Percentiles rank a stretch among this genome's conserved stretches.
These are phyloP conservation scores for Stagonosporopsis vannaccii DNA, from an alignment of 2,329 filamentous ascomycete species.

Conservation along the genomic window DNA sequence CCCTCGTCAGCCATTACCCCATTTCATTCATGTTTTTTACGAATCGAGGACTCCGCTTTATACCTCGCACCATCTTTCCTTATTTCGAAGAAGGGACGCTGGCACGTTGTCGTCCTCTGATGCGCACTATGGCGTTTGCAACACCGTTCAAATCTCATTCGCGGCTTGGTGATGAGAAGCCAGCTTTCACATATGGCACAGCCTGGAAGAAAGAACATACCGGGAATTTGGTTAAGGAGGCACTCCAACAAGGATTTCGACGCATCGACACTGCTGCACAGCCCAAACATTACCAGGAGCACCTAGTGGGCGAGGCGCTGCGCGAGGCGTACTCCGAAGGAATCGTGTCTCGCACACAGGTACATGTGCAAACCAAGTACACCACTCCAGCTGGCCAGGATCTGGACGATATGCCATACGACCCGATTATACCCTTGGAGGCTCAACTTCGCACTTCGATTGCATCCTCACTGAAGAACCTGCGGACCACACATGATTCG, in stretches of 20 bases:
- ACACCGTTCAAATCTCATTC: constrained; percentile 22
- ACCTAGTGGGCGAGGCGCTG: constrained; percentile 72
- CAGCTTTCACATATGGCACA: constrained; percentile 74
- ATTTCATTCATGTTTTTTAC: not conserved
- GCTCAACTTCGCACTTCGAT: constrained; percentile 74
- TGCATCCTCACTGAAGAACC: constrained; percentile 69
- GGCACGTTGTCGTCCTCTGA: not conserved
- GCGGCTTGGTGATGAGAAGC: constrained; percentile 23
- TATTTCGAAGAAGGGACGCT: not conserved
- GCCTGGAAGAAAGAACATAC: constrained; percentile 84
- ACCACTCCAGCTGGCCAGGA: constrained; percentile 71
- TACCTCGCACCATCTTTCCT: not conserved
- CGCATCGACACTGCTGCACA: constrained; percentile 81
- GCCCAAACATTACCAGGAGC: constrained; percentile 79
- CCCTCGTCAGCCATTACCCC: not conserved
- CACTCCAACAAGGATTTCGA: constrained; percentile 73
- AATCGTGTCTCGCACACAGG: constrained; percentile 63
- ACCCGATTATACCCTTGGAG: constrained; percentile 62
- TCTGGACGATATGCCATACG: constrained; percentile 67
- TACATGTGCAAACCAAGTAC: constrained; percentile 88
- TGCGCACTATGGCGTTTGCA: constrained; percentile 30
- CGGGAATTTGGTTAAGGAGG: constrained; percentile 70
- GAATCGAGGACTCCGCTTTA: not conserved
- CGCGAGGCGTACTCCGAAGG: constrained; percentile 66
- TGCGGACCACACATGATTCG: constrained; percentile 51